Conservation (phyloP, 805 yeast genomes). For the Kluyveromyces wickerhamii region DNA sequence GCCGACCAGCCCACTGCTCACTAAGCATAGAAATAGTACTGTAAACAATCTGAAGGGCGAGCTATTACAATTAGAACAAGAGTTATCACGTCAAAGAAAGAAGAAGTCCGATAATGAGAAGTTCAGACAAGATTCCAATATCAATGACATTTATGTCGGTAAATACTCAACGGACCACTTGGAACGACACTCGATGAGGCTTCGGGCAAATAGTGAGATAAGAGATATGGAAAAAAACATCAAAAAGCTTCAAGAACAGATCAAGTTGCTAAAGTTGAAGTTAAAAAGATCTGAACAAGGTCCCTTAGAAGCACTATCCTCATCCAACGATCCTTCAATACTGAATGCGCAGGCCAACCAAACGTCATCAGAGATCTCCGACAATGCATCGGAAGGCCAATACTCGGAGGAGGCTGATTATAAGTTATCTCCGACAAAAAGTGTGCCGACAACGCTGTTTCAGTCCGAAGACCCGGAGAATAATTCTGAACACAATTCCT, state of each 20-base stretch:
- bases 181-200: slow-evolving; percentile 28
- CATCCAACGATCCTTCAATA: slow-evolving; percentile 1
- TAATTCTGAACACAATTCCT: slow-evolving; percentile 3
- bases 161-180: slow-evolving; percentile 31
- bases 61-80: slow-evolving; percentile 18
- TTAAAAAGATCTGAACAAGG: slow-evolving; percentile 11
- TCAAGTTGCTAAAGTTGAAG: slow-evolving; percentile 18
- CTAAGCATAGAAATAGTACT: slow-evolving; percentile 19
- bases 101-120: slow-evolving; percentile 22
- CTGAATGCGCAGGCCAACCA: not conserved
- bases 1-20: slow-evolving; percentile 24
- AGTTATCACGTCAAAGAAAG: slow-evolving; percentile 14
- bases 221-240: slow-evolving; percentile 26
- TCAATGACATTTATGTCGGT: slow-evolving; percentile 27
- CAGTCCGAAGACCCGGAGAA: slow-evolving; percentile 4
- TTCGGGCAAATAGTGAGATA: slow-evolving; percentile 27
- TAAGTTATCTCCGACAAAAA: not conserved
- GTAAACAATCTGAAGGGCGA: slow-evolving; percentile 18
- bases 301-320: slow-evolving; percentile 2
- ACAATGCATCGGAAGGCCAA: slow-evolving; percentile 1
- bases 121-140: slow-evolving; percentile 18
- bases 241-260: slow-evolving; percentile 22
- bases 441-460: slow-evolving; percentile 3
- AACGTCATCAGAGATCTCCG: slow-evolving; percentile 3
- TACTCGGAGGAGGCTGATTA: not conserved